These are phyloP conservation scores for Mucor indicus DNA, from an alignment of 371 early-diverging fungal species.

Conservation along the genomic window DNA sequence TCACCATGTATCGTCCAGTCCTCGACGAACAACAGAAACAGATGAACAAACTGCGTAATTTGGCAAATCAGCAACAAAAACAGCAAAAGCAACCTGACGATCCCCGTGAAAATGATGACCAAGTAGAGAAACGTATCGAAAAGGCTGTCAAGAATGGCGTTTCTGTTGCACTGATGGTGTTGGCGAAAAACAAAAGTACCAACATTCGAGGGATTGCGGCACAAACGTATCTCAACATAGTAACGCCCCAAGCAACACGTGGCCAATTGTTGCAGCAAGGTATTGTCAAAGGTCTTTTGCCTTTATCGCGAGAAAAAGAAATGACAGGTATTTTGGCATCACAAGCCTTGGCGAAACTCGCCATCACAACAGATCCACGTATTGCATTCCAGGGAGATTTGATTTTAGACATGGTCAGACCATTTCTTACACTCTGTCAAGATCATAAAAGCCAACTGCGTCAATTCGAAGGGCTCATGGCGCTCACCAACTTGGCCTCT, in stretches of 20 bases:
- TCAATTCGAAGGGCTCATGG: conserved; percentile 90
- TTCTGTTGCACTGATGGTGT: conserved; percentile 51
- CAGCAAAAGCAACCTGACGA: conserved; percentile 24
- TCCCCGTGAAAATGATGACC: conserved; percentile 54
- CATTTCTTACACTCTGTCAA: conserved; percentile 57
- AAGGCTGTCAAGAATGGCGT: conserved; percentile 57
- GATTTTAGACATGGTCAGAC: conserved; percentile 60
- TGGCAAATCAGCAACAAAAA: conserved; percentile 52
- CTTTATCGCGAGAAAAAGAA: conserved; percentile 29
- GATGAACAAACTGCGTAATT: conserved; percentile 67
- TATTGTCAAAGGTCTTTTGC: conserved; percentile 62
- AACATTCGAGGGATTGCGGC: conserved; percentile 63
- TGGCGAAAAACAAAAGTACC: conserved; percentile 56
- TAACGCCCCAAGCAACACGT: conserved; percentile 67
- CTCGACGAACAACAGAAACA: conserved; percentile 81
- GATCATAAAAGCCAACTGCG: conserved; percentile 61
- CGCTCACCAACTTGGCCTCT: conserved; percentile 87
- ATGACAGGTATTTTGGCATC: conserved; percentile 47
- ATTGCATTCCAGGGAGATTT: conserved; percentile 74
- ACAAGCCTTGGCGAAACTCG: conserved; percentile 88
- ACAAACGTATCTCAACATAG: conserved; percentile 65
- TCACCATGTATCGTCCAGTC: conserved; percentile 67
- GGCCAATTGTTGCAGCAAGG: conserved; percentile 86
- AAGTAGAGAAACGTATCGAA: conserved; percentile 61
- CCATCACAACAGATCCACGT: conserved; percentile 86